These are phyloP conservation scores for Colletotrichum sojae DNA, from an alignment of 2,329 filamentous ascomycete species.

Conservation along the genomic window DNA sequence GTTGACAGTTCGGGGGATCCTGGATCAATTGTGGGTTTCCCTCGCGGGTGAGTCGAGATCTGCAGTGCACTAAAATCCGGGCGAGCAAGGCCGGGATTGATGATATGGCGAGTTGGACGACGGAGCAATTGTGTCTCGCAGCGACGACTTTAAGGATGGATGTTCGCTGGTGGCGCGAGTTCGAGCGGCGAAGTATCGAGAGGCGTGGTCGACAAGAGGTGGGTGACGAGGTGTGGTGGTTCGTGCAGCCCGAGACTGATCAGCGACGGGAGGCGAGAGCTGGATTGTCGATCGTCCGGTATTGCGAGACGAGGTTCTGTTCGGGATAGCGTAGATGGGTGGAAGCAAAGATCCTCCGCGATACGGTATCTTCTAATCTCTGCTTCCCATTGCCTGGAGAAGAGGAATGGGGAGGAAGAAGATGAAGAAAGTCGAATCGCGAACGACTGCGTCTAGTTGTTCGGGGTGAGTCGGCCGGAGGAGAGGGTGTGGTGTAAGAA, in stretches of 20 bases:
- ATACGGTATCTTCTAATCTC: conserved; percentile 5
- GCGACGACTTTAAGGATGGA: conserved; percentile 3
- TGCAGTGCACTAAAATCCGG: conserved; percentile 25
- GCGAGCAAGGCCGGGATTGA: conserved; percentile 15
- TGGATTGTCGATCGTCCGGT: conserved; percentile 29
- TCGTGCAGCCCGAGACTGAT: conserved; percentile 23
- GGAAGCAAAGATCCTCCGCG: conserved; percentile 14
- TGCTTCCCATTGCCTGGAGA: conserved; percentile 20
- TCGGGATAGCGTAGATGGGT: background rate
- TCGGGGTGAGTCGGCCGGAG: conserved; percentile 31
- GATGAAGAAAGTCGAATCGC: conserved; percentile 6
- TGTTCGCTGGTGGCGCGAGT: conserved; percentile 15
- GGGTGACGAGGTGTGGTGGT: conserved; percentile 13
- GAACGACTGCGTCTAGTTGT: conserved; percentile 13
- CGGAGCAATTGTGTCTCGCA: conserved; percentile 1
- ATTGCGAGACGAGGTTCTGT: conserved; percentile 15
- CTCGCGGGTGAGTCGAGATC: conserved; percentile 11
- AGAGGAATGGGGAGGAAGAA: background rate
- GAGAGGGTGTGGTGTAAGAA: conserved; percentile 34
- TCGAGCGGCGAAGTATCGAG: conserved; percentile 4
- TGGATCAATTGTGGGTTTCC: conserved; percentile 21
- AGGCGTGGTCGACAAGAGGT: background rate
- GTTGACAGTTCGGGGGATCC: conserved; percentile 13
- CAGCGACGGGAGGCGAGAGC: conserved; percentile 20
- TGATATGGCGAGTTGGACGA: background rate